Evolutionary conservation across 2,329 filamentous ascomycete genomes (phyloP), one percentile per base, ranked within the genome.

Genomic region (Aspergillus candidus): DNA sequence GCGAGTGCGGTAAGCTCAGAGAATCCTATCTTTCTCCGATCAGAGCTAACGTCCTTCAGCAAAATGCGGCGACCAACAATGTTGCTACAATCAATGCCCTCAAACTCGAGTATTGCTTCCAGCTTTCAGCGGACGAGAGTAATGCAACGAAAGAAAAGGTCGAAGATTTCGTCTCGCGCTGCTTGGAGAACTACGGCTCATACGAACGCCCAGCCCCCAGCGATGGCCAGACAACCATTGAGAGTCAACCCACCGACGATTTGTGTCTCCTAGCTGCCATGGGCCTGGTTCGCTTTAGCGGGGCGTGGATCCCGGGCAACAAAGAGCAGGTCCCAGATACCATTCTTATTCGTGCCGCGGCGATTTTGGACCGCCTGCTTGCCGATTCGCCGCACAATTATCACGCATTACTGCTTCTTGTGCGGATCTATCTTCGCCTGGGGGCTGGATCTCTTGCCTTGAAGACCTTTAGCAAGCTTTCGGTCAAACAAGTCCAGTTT

Each of bases 401-500:
- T 41, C 60, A 70, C 44, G 65, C 69, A 6, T 58, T 72, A 4
- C 56, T 74, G 22, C 59, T 72, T 12, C 58, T 74, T 22, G 62
- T 72, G 6, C 64, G 69, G 27, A 61, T 72, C 18, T 72, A 72
- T 43, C 55, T 69, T 17, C 59, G 67, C 35, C 52, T 73, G 10
- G 72, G 72, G 14, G 66, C 68, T 22, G 65, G 69, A 6, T 73
- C 71, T 22, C 60, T 72, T 13, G 72, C 72, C n/a, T 55, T 74
- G 50, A 65, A 61, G 33, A 64, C 61, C 10, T 74, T 74, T 52
- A 59, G 61, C 47, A 68, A 65, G 44, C 62, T 75, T 13, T 69
- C 68, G 12, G 61, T 74, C 40, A 75, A 74, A 51, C 71, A 75
- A 41, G 52, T 74, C 46, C 72, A 75, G 53, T 71, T 65, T 50